Conservation (phyloP, 2,329 filamentous ascomycete species). For the Xylogone sp. region DNA sequence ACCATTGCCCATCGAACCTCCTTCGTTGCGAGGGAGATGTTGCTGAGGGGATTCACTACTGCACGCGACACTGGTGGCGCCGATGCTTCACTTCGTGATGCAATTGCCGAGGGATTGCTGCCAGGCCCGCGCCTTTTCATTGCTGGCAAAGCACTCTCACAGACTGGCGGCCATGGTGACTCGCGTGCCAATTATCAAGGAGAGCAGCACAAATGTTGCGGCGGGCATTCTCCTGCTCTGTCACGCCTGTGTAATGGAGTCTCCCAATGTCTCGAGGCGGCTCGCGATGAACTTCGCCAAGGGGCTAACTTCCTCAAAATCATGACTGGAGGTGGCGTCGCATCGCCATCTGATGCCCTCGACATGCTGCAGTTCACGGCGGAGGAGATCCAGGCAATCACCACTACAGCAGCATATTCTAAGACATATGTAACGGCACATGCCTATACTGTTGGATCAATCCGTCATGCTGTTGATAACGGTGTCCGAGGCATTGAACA, state of each 20-base stretch:
- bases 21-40: slow-evolving; percentile 45
- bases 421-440: slow-evolving; percentile 55
- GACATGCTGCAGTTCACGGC: slow-evolving; percentile 52
- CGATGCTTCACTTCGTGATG: slow-evolving; percentile 49
- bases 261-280: slow-evolving; percentile 46
- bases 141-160: slow-evolving; percentile 48
- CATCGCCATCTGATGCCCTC: slow-evolving; percentile 50
- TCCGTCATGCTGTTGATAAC: slow-evolving; percentile 50
- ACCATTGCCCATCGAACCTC: slow-evolving; percentile 40
- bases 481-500: slow-evolving; percentile 55
- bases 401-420: slow-evolving; percentile 42
- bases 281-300: slow-evolving; percentile 49
- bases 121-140: slow-evolving; percentile 54
- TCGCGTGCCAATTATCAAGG: slow-evolving; percentile 39
- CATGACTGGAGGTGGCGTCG: slow-evolving; percentile 55
- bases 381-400: slow-evolving; percentile 52
- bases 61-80: slow-evolving; percentile 57
- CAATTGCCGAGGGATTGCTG: slow-evolving; percentile 51
- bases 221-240: slow-evolving; percentile 35
- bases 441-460: slow-evolving; percentile 51
- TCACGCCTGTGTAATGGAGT: slow-evolving; percentile 50
- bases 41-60: slow-evolving; percentile 54
- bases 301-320: slow-evolving; percentile 62
- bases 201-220: slow-evolving; percentile 39
- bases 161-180: slow-evolving; percentile 57